Evolutionary conservation across 2,329 filamentous ascomycete species (phyloP), one percentile per base, ranked within the genome.

Genomic region (Corniculantispora saksenae): DNA sequence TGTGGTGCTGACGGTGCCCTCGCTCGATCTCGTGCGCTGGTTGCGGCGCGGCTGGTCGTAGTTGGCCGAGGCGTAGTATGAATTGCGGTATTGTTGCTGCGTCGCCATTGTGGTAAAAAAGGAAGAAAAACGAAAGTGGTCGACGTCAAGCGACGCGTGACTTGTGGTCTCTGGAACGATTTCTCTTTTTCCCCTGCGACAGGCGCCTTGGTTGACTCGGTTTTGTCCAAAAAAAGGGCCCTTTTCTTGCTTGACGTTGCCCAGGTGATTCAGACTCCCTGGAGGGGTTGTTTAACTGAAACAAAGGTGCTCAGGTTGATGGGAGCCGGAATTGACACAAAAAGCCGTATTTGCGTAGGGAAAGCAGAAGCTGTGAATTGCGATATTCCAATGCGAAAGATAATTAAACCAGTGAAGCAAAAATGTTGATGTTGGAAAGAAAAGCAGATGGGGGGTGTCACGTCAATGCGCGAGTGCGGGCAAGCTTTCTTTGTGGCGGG

Each of bases 1-100:
- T 77, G 89, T 89, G 70, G 93, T 97, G 84, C 91, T 94, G 77
- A 93, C 90, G 68, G 92, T 97, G 75, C 93, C 93, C 79, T 97
- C 92, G 82, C 93, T 97, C 70, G 91, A 90, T 76, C 92, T 84
- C 68, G 83, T 83, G 75, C 84, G 84, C 70, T 83, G 80, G 71
- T 82, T 79, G 72, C 79, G 79, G 71, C 79, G 79, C 67, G 77
- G 68, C 74, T 77, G 69, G 69, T 76, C 74, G 76, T 74, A 68
- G 72, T 71, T 70, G 70, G 74, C 72, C 67, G 74, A 73, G 70
- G 75, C 73, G 78, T 84, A 83, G 75, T 85, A 80, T 58, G 84
- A 85, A 74, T 80, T 84, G 78, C 83, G 84, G 70, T 83, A 82
- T 69, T 85, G 82, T 69, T 85, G 82, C 69, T 81, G 76, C 69